Conservation (phyloP, 1,284 basidiomycete genomes). For the Sphaerobolus stellatus region DNA sequence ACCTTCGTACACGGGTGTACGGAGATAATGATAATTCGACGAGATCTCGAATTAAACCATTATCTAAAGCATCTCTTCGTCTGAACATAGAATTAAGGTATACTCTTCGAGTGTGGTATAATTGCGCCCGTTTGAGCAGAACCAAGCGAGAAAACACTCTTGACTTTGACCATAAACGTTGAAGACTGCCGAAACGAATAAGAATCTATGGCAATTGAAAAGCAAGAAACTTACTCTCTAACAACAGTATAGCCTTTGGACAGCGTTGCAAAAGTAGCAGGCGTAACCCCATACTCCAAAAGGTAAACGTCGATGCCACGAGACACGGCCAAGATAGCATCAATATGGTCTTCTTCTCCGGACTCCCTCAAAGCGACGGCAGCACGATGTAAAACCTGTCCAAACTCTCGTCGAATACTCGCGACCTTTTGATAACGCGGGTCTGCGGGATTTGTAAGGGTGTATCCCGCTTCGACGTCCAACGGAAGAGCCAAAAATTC, state of each 20-base stretch:
- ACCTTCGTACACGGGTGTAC: constrained; percentile 79
- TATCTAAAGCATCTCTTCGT: constrained; percentile 76
- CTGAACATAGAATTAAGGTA: constrained; percentile 84
- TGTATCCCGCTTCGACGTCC: constrained; percentile 71
- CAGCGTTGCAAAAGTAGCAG: constrained; percentile 56
- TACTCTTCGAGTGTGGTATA: constrained; percentile 69
- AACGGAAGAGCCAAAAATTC: constrained; percentile 64
- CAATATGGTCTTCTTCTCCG: constrained; percentile 86
- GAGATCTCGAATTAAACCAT: constrained; percentile 74
- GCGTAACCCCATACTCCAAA: constrained; percentile 69
- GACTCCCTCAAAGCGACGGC: constrained; percentile 61
- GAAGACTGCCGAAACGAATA: constrained; percentile 44
- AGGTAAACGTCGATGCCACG: constrained; percentile 75
- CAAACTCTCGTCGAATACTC: constrained; percentile 65
- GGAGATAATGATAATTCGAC: constrained; percentile 84
- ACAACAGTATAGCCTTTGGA: constrained; percentile 69
- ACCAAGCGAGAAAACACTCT: constrained; percentile 73
- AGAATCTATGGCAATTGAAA: constrained; percentile 9
- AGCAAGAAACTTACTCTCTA: constrained; percentile 55
- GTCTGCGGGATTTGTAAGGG: constrained; percentile 75
- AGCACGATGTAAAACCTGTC: constrained; percentile 69
- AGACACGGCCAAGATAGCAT: constrained; percentile 73
- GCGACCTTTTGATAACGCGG: constrained; percentile 69
- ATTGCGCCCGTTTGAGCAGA: constrained; percentile 77
- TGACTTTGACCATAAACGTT: constrained; percentile 70